Evolutionary conservation across 1,284 basidiomycete genomes (phyloP), one percentile per base, ranked within the genome.

Genomic region (Cerioporus squamosus): DNA sequence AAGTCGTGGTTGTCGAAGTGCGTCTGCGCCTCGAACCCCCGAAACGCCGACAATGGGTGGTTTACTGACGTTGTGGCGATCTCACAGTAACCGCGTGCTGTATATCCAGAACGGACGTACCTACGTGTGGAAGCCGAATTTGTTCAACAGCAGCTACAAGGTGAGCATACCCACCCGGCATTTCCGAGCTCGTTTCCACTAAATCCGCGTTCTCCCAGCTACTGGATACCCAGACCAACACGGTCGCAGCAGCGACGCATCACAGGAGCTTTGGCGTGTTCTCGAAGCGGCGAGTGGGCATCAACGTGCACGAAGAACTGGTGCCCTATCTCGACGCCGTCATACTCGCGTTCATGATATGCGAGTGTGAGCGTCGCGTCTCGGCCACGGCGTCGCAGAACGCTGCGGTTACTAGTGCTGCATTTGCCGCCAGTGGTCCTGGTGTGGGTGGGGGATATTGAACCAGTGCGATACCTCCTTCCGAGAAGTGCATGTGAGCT

Each of bases 281-380:
- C 18, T 31, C 50, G 7, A 45, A 23, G 26, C 55, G 44, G 22
- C 38, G 33, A n/a, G n/a, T 47, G 17, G 24, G 39, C n/a, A 47
- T 57, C 20, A 22, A 47, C 38, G 44, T 36, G 8, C 24, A 36
- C 8, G 20, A 44, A 10, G 50, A 46, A n/a, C 23, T 48, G 6
- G 23, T 47, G 6, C 44, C 44, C 17, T 51, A 47, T 20, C 44
- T 57, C 5, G 55, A 57, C 31, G n/a, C 44, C 10, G 14, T 57
- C 29, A 31, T 52, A n/a, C 31, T 52, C n/a, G 46, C 55, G 17
- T 48, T 57, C 38, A 29, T 57, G 38, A 43, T 57, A 23, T 51
- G 55, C 50, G 55, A 57, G 44, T 10, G 18, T 6, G 48, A 45
- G 36, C 43, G 55, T 15, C 42, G 36, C 2, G 36, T 36, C 33